Evolutionary conservation across 2,329 filamentous ascomycete species (phyloP), one percentile per base, ranked within the genome.

Genomic region (Sporothrix brasiliensis): DNA sequence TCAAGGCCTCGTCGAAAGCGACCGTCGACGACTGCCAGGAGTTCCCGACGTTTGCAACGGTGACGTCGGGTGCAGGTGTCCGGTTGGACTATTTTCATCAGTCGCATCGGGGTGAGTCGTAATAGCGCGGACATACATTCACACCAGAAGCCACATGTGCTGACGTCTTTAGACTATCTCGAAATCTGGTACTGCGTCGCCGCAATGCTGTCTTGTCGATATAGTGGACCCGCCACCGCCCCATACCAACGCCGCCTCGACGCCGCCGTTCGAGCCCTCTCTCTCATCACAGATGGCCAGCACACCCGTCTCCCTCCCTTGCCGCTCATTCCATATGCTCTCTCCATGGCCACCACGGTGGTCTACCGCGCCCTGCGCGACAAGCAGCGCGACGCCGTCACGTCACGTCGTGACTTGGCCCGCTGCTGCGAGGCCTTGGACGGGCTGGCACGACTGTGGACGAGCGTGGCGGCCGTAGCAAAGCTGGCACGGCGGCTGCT

Each of bases 141-240:
- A 49, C 44, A 16, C 14, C 14, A 13, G 2, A 44, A 16, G 2
- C 10, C 10, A 56, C 3, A 30, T 27, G 13, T 30, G 34, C 34
- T 39, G 19, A 61, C 30, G 24, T 16, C 16, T 13, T 14, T 14
- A 49, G 65, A 52, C n/a, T 67, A 67, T n/a, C 50, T 67, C 11
- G 65, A 67, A 19, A 54, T 67, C n/a, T 67, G 65, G 65, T 67
- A 67, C 50, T 67, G 65, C 34, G 65, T 67, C 3, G 65, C 65
- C 3, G 65, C 65, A 0, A 67, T 67, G 65, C 49, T 67, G 34
- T 67, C 65, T 3, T 67, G 65, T 7, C 49, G 65, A 4, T 54
- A 67, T 34, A 67, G 65, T 9, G 65, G 65, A 1, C 65, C 65
- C 2, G 50, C 30, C 4, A 67, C 27, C 11, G 30, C 16, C 11